Evolutionary conservation across 345 rosid species (phyloP).

Genomic region (Camelina neglecta): DNA sequence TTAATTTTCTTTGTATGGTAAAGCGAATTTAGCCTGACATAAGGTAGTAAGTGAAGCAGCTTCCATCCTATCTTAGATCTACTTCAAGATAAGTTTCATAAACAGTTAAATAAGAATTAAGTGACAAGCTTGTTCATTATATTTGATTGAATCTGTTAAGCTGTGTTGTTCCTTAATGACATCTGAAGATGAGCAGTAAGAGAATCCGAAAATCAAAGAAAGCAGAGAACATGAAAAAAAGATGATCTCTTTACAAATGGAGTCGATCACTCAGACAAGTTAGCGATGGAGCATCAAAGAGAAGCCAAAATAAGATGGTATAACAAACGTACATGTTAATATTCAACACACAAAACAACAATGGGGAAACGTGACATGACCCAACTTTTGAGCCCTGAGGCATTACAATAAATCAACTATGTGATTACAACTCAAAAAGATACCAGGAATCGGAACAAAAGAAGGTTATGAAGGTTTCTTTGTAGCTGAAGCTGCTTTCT

Average conservation of each 20-base stretch:
- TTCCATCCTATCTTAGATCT: neutral
- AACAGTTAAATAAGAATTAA: neutral
- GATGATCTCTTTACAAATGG: neutral
- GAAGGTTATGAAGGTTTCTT: constrained; percentile 49
- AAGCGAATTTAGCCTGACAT: neutral
- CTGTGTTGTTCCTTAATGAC: neutral
- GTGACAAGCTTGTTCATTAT: neutral
- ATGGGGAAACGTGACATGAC: neutral
- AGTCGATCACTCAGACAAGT: neutral
- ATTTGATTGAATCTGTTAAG: neutral
- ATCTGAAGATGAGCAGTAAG: neutral
- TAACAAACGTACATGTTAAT: neutral
- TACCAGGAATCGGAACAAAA: neutral
- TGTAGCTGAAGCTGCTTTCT: constrained; percentile 43
- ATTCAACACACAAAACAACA: constrained; percentile 16
- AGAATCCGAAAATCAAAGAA: neutral
- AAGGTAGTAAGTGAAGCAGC: neutral
- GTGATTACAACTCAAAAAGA: constrained; percentile 15
- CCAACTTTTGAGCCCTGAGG: neutral
- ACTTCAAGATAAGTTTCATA: neutral
- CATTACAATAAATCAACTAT: constrained; percentile 1
- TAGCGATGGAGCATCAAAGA: neutral
- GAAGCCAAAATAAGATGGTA: neutral
- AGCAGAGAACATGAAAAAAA: neutral
- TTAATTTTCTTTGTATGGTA: neutral